Base-by-base conservation (phyloP, 2,329 filamentous ascomycete genomes). In the Sporothrix pallida region DNA sequence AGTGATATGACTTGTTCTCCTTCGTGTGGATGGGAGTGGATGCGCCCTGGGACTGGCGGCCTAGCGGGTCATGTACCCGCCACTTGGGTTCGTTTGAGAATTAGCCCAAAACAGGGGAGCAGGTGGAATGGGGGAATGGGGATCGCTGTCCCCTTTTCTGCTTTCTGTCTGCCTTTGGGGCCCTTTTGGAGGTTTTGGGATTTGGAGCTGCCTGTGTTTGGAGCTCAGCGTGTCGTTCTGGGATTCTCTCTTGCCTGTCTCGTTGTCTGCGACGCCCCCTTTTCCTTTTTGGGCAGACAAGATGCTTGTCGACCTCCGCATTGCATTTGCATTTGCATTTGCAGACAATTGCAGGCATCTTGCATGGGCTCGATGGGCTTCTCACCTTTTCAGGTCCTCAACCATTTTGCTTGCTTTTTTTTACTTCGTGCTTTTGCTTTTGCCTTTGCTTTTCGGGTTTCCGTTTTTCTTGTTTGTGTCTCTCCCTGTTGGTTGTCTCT, bases 1-100 rank as follows among this genome's bases (percentile, higher is more conserved):
- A 65, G 60, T 65, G 60, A n/a, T 46, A 56, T 58, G 56, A 69
- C 20, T 60, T 50, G 13, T 15, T 46, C 67, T 68, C 20, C 42
- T 1, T 68, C 17, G 62, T 9, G 42, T 23, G 58, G 26, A 46
- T 17, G 58, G 44, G 65, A 52, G 69, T 58, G 62, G 60, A 67
- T 62, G 65, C 23, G 13, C 15, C 50, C 71, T 58, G 71, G 58
- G 44, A 46, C 12, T 17, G 62, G 52, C 73, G 71, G 73, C 71
- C 70, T 54, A 69, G 70, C 71, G 75, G 75, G 58, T 71, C 73
- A 62, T 50, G 68, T 73, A 73, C 70, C 73, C 73, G 73, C 70
- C 63, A 48, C 60, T 69, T 73, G 73, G 73, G 62, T 62, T 65
- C 31, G 74, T 75, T 75, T 75, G 73, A 72, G 71, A 71, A 2